A percentile compares a stretch with the other conserved stretches of the same genome.
Conservation (phyloP, 257 asterid species). For the Petunia axillaris region DNA sequence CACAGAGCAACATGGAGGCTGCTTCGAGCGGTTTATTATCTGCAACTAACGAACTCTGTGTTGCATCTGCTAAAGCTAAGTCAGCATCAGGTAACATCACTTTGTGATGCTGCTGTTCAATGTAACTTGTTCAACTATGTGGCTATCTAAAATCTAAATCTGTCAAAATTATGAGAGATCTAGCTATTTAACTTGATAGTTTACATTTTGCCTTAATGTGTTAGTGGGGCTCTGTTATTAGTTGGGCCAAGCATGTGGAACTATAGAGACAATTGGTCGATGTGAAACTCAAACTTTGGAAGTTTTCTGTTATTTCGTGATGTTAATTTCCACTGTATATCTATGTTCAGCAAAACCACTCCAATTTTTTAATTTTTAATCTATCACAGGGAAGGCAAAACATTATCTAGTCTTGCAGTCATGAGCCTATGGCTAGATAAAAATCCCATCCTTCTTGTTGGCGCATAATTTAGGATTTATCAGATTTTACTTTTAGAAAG, state of each 20-base stretch:
- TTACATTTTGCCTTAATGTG: slow-evolving; percentile 16
- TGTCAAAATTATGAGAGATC: background rate
- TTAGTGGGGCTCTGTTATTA: slow-evolving; percentile 12
- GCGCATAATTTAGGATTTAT: background rate
- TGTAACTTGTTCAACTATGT: slow-evolving; percentile 6
- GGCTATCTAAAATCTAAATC: slow-evolving; percentile 14
- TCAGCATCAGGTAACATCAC: slow-evolving; percentile 78
- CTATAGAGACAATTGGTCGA: slow-evolving; percentile 1
- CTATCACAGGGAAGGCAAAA: background rate
- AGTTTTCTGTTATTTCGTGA: background rate
- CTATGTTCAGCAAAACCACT: background rate
- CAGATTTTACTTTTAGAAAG: background rate
- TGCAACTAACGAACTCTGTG: slow-evolving; percentile 78
- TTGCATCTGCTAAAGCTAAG: slow-evolving; percentile 75
- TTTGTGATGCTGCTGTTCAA: background rate
- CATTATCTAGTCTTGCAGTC: slow-evolving; percentile 12
- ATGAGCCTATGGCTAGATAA: slow-evolving; percentile 10
- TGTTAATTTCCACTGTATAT: background rate
- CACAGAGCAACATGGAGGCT: slow-evolving; percentile 89
- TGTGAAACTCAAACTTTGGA: slow-evolving; percentile 12
- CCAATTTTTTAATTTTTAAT: background rate
- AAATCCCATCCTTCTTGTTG: slow-evolving; percentile 10
- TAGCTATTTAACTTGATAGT: slow-evolving; percentile 10
- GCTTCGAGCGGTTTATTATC: slow-evolving; percentile 82
- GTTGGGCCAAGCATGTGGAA: slow-evolving; percentile 8